A percentile compares a stretch with the other conserved stretches of the same genome.
phyloP scores from a whole-genome alignment of 2,329 filamentous ascomycete species.

The Botrytis fragariae region DNA sequence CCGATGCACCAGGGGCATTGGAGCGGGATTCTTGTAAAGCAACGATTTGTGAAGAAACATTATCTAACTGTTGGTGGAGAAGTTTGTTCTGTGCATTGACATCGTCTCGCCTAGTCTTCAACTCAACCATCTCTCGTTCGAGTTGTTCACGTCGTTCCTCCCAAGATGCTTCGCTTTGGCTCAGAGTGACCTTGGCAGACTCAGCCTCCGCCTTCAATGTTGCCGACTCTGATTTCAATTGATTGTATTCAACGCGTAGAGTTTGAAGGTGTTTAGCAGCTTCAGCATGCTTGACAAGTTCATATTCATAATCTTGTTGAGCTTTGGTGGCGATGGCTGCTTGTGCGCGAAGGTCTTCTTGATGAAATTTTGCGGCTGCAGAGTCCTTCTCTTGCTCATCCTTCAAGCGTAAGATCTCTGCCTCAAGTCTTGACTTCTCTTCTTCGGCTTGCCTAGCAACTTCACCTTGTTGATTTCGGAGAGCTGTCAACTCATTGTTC shows the following conservation, averaged over 20 bases:
- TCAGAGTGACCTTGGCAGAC: constrained; percentile 74
- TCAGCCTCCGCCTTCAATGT: constrained; percentile 78
- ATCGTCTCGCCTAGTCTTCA: constrained; percentile 78
- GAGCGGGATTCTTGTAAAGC: constrained; percentile 74
- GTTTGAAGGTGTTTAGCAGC: constrained; percentile 82
- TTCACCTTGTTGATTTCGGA: constrained; percentile 80
- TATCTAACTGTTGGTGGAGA: constrained; percentile 84
- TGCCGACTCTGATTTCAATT: constrained; percentile 75
- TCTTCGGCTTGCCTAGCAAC: constrained; percentile 69
- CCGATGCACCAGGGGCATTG: constrained; percentile 51
- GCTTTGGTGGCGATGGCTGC: constrained; percentile 90
- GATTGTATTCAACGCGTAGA: constrained; percentile 76
- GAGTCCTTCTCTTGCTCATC: constrained; percentile 79
- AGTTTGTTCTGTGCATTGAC: constrained; percentile 86
- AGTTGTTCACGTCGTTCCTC: constrained; percentile 75
- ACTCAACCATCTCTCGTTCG: constrained; percentile 78
- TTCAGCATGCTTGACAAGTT: constrained; percentile 91
- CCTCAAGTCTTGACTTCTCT: constrained; percentile 74
- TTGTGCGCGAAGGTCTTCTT: constrained; percentile 88
- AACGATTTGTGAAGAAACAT: constrained; percentile 74
- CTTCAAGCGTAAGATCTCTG: constrained; percentile 76
- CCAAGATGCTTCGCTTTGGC: constrained; percentile 85
- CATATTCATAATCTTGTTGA: constrained; percentile 92
- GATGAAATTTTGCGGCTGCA: constrained; percentile 78
- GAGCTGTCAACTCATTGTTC: constrained; percentile 75